Evolutionary conservation across 495 filamentous ascomycete genomes (phyloP).

Genomic region (Neurospora sp.): DNA sequence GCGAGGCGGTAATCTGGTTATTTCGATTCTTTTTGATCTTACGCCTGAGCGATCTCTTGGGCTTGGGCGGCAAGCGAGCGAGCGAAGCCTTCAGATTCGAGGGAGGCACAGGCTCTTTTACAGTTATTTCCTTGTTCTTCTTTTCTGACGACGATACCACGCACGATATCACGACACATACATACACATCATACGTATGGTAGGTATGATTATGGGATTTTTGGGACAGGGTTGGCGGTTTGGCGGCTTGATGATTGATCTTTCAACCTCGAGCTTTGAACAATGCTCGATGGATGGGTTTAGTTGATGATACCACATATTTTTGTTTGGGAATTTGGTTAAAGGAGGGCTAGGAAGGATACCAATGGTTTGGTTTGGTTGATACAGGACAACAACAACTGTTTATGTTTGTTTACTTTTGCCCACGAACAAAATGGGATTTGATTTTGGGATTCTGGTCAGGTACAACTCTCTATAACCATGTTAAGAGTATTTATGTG

Average conservation of each 20-base stretch:
- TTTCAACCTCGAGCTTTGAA: neutral
- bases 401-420: conserved; percentile 1
- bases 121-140: too few species aligned
- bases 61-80: neutral
- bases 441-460: neutral
- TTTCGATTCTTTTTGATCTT: neutral
- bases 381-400: neutral
- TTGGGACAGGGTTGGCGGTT: neutral
- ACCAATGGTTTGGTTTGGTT: neutral
- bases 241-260: neutral
- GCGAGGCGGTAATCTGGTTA: conserved; percentile 1
- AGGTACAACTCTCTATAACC: too few species aligned
- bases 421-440: neutral
- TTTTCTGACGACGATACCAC: too few species aligned
- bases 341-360: neutral
- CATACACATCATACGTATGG: too few species aligned
- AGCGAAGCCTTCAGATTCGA: neutral
- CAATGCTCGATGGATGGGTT: neutral
- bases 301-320: neutral
- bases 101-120: too few species aligned
- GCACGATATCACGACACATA: neutral
- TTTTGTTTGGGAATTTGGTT: neutral
- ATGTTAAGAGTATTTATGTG: too few species aligned
- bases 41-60: neutral
- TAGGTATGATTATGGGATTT: neutral